Evolutionary conservation across 2,329 filamentous ascomycete species (phyloP).

Genomic region (Phyllosticta citribraziliensis): DNA sequence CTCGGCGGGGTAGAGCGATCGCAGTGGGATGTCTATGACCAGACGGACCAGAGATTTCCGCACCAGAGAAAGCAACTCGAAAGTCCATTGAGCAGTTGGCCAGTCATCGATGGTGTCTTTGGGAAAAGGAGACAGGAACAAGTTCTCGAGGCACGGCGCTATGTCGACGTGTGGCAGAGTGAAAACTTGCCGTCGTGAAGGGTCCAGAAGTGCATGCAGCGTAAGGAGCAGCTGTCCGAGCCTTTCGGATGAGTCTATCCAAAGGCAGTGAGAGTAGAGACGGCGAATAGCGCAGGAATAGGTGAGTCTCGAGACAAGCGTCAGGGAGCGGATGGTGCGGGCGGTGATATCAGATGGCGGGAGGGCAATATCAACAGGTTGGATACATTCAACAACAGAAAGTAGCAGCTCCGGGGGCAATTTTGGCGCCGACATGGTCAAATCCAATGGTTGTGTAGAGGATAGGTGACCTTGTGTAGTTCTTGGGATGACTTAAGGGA

Average conservation of each 20-base stretch:
- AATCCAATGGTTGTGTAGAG: neutral
- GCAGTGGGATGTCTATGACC: conserved; percentile 41
- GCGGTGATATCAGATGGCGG: conserved; percentile 32
- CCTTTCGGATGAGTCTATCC: conserved; percentile 29
- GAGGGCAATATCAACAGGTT: conserved; percentile 18
- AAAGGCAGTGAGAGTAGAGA: conserved; percentile 38
- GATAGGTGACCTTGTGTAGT: neutral
- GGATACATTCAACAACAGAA: conserved; percentile 18
- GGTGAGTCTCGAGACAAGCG: conserved; percentile 35
- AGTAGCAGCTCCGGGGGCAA: conserved; percentile 22
- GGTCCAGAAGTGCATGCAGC: conserved; percentile 13
- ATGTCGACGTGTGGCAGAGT: conserved; percentile 6
- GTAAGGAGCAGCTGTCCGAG: conserved; percentile 20
- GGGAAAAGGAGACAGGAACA: conserved; percentile 26
- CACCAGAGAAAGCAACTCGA: conserved; percentile 35
- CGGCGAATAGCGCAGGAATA: conserved; percentile 32
- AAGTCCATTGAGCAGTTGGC: conserved; percentile 31
- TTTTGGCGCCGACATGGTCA: neutral
- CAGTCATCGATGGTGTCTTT: conserved; percentile 32
- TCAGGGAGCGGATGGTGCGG: conserved; percentile 37
- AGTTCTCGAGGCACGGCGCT: conserved; percentile 22
- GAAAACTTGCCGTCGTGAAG: conserved; percentile 10
- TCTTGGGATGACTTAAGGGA: too few relatives aligned
- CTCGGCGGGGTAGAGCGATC: conserved; percentile 33
- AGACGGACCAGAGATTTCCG: conserved; percentile 34